Percentiles rank a stretch among this genome's conserved stretches.
Evolutionary conservation across 2,329 filamentous ascomycete genomes (phyloP).

Genomic region (Alternaria ventricosa): DNA sequence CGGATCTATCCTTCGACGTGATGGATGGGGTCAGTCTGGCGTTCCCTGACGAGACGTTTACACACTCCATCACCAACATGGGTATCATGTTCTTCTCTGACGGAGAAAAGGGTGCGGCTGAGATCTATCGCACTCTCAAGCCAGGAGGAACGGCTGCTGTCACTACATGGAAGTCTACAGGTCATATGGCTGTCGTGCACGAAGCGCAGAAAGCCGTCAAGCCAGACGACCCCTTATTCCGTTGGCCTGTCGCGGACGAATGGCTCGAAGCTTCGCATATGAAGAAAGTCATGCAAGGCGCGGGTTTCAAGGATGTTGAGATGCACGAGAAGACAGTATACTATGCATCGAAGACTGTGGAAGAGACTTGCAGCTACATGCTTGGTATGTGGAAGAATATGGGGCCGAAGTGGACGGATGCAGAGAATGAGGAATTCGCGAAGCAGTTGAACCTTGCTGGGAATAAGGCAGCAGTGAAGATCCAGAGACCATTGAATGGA

Average conservation of each 20-base stretch:
- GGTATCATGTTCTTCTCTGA: conserved; percentile 46
- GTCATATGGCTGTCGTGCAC: conserved; percentile 1
- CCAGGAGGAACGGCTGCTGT: conserved; percentile 46
- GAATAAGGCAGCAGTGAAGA: not conserved
- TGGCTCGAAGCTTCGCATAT: conserved; percentile 15
- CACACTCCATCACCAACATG: conserved; percentile 49
- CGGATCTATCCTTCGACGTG: not conserved
- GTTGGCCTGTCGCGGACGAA: conserved; percentile 16
- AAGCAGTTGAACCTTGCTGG: conserved; percentile 1
- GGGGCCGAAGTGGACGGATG: conserved; percentile 6
- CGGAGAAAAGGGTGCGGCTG: conserved; percentile 28
- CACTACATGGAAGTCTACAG: conserved; percentile 21
- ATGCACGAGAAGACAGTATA: conserved; percentile 7
- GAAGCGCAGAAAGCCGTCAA: conserved; percentile 11
- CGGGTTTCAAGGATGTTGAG: conserved; percentile 13
- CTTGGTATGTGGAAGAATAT: conserved; percentile 8
- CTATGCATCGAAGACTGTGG: conserved; percentile 12
- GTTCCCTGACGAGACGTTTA: conserved; percentile 41
- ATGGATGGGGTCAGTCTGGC: conserved; percentile 16
- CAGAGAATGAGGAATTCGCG: conserved; percentile 6
- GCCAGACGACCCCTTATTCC: conserved; percentile 9
- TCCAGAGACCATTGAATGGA: conserved; percentile 2
- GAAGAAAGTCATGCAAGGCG: conserved; percentile 4
- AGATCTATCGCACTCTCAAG: conserved; percentile 48
- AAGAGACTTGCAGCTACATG: conserved; percentile 6